Evolutionary conservation across 148 eudicot genomes (phyloP), one percentile per base, ranked within the genome.

Genomic region (Bassia scoparia): DNA sequence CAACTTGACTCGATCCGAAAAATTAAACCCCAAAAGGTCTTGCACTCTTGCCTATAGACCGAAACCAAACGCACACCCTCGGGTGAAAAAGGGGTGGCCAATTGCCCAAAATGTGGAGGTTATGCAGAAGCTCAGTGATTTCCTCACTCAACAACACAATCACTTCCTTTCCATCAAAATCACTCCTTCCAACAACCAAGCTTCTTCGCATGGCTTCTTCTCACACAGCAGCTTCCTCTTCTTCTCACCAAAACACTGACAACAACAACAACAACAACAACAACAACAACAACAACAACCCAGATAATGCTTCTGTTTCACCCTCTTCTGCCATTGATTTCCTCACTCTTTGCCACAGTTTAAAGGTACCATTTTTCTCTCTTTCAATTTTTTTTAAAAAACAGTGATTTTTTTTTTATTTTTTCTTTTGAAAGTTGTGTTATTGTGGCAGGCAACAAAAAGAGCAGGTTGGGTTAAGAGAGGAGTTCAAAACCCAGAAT

Each of bases 401-500:
- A 6, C 16, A 49, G 41, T 69, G 20, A 29, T 37, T 37, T 54
- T 26, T 43, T 56, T 11, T 15, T 46, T 3, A 33, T 71, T 76
- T 48, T 34, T 34, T 15, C 17, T 74, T 52, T n/a, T 54, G 50
- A 31, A 69, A 31, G 20, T 33, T 31, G 4, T 23, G 23, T 60
- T 53, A 66, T 82, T 65, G 12, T 55, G 60, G 27, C 78, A 95
- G 97, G 83, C 88, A 38, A 95, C 99, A 17, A 95, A 91, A 83
- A 86, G 99, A 83, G 84, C 91, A 9, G 99, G 99, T 52, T 95
- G 99, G 99, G 85, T 95, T 54, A 70, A 76, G 78, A 86, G 82
- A 71, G 85, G 81, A 8, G 84, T 95, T 33, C 41, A 83, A 61
- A 83, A 81, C 79, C 99, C 99, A 14, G 99, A 95, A 74, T 95